Percentiles rank a stretch among this genome's conserved stretches.
Conservation (phyloP, 495 filamentous ascomycete genomes). For the Bacidia gigantensis region DNA sequence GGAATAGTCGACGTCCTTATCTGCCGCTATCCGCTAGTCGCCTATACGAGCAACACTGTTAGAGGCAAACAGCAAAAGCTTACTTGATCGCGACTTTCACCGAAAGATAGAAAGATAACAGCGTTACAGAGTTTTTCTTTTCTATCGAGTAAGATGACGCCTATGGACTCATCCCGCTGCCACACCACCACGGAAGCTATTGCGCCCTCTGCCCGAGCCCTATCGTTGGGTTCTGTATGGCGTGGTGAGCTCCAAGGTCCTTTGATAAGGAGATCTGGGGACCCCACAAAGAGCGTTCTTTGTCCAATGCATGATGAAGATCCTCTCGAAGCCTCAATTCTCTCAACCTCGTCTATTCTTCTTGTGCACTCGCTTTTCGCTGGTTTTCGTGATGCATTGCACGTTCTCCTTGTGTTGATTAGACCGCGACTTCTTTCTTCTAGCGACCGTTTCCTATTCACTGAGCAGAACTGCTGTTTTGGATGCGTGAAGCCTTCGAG, state of each 20-base stretch:
- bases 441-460: too few species aligned
- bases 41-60: not conserved
- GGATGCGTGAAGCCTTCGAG: too few species aligned
- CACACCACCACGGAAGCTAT: not conserved
- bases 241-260: not conserved
- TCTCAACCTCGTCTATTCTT: too few species aligned
- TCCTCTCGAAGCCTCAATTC: too few species aligned
- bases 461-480: too few species aligned
- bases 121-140: not conserved
- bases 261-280: not conserved
- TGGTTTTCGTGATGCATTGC: too few species aligned
- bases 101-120: not conserved
- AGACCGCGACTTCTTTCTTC: too few species aligned
- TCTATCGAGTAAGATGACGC: conserved; percentile 8
- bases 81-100: not conserved
- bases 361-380: too few species aligned
- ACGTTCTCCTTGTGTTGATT: too few species aligned
- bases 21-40: not conserved
- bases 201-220: not conserved
- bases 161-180: not conserved
- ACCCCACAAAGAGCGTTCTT: not conserved
- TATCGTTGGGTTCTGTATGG: not conserved
- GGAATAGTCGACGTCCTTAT: not conserved
- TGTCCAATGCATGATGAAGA: not conserved
- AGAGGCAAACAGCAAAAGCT: not conserved